Conservation (phyloP, 805 yeast genomes). For the Kazachstania viticola region DNA sequence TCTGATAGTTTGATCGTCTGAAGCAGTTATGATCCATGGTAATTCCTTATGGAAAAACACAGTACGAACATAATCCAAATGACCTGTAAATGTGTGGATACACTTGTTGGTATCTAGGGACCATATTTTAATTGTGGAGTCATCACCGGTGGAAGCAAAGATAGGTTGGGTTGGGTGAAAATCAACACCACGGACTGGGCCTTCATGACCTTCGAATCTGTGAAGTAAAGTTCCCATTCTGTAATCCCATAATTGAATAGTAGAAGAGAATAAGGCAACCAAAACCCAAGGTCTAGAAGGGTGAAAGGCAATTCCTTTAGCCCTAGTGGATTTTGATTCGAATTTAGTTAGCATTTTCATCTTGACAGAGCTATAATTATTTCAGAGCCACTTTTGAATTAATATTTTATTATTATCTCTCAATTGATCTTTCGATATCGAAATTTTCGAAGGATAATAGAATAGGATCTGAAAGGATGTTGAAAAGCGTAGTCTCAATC, state of each 20-base stretch:
- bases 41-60: conserved; percentile 90
- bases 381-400: not conserved
- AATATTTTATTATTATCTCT: not conserved
- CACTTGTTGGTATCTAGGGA: conserved; percentile 84
- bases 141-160: conserved; percentile 96
- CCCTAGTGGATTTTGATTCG: conserved; percentile 95
- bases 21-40: conserved; percentile 94
- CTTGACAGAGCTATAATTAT: conserved; percentile 27
- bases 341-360: conserved; percentile 87
- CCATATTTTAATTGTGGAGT: conserved; percentile 92
- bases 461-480: too few relatives aligned
- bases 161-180: conserved; percentile 98
- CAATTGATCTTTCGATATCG: not conserved
- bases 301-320: conserved; percentile 95
- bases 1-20: conserved; percentile 97
- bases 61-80: conserved; percentile 88
- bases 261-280: conserved; percentile 91
- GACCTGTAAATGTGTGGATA: conserved; percentile 83
- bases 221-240: conserved; percentile 97
- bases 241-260: conserved; percentile 98
- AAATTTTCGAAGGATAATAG: too few relatives aligned
- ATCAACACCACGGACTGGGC: conserved; percentile 91
- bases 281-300: conserved; percentile 90
- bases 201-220: conserved; percentile 95
- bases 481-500: too few relatives aligned